A percentile compares a stretch with the other conserved stretches of the same genome.
phyloP scores from a whole-genome alignment of 2,329 filamentous ascomycete species.

The Rhynchosporium secalis region DNA sequence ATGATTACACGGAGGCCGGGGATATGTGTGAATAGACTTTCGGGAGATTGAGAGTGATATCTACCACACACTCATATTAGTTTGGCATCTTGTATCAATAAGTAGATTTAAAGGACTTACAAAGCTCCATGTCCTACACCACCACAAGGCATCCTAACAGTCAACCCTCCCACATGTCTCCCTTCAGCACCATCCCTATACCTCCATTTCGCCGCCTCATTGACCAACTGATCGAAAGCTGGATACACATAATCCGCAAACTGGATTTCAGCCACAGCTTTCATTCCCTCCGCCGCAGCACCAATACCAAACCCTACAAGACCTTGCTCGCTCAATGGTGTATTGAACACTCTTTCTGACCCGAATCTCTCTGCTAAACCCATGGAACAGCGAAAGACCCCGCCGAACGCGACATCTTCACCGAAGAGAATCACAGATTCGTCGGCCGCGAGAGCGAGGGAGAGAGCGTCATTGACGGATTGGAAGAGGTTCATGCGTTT shows the following conservation, averaged over 20 bases:
- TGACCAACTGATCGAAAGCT: slow-evolving; percentile 76
- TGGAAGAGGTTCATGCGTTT: slow-evolving; percentile 93
- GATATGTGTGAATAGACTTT: slow-evolving; percentile 69
- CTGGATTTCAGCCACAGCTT: slow-evolving; percentile 84
- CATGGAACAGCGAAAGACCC: slow-evolving; percentile 93
- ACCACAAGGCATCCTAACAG: slow-evolving; percentile 71
- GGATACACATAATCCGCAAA: slow-evolving; percentile 79
- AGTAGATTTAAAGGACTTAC: slow-evolving; percentile 41
- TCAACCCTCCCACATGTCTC: slow-evolving; percentile 61
- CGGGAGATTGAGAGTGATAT: slow-evolving; percentile 73
- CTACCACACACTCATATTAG: slow-evolving; percentile 35
- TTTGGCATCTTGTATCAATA: not conserved
- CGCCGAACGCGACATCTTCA: slow-evolving; percentile 95
- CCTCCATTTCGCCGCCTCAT: slow-evolving; percentile 71
- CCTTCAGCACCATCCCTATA: slow-evolving; percentile 63
- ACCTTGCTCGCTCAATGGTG: slow-evolving; percentile 89
- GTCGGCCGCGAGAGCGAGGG: slow-evolving; percentile 78
- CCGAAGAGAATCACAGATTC: slow-evolving; percentile 90
- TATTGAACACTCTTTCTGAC: slow-evolving; percentile 90
- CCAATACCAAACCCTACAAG: slow-evolving; percentile 94
- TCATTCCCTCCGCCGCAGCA: slow-evolving; percentile 85
- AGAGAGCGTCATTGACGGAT: slow-evolving; percentile 86
- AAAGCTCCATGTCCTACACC: slow-evolving; percentile 72
- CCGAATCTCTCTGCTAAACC: slow-evolving; percentile 87
- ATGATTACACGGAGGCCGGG: slow-evolving; percentile 70